These are phyloP conservation scores for Rosa hybrid DNA, from an alignment of 331 rosid genomes.

Conservation along the genomic window DNA sequence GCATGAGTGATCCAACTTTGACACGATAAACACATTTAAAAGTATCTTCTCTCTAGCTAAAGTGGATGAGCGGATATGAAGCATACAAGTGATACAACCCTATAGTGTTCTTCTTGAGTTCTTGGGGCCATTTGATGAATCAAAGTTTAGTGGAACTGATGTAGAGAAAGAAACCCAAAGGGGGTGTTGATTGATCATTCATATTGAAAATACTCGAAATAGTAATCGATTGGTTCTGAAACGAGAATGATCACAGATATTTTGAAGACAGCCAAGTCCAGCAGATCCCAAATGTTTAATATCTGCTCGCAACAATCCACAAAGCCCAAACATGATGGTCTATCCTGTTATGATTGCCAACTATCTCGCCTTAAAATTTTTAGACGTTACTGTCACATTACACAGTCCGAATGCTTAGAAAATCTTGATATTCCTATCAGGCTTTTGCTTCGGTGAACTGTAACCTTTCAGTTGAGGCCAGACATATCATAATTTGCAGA, in stretches of 20 bases:
- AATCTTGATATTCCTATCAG: neutral
- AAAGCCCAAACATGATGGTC: slow-evolving; percentile 7
- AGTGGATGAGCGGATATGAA: neutral
- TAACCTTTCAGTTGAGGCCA: neutral
- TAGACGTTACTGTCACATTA: neutral
- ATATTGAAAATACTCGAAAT: neutral
- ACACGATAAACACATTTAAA: neutral
- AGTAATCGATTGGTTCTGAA: neutral
- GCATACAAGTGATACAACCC: neutral
- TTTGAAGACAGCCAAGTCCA: neutral
- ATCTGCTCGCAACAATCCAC: neutral
- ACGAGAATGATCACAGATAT: slow-evolving; percentile 1
- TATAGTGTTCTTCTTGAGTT: neutral
- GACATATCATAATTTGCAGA: neutral
- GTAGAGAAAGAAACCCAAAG: neutral
- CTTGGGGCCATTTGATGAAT: neutral
- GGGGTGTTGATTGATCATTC: neutral
- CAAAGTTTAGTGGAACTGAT: neutral
- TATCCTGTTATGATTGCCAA: neutral
- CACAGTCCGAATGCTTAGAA: neutral
- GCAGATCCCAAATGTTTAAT: neutral
- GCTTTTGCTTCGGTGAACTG: neutral
- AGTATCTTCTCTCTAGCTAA: neutral
- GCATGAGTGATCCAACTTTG: neutral
- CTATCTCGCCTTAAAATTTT: neutral